These are phyloP conservation scores for Fusarium nodosum DNA, from an alignment of 2,329 filamentous ascomycete genomes.

Conservation along the genomic window DNA sequence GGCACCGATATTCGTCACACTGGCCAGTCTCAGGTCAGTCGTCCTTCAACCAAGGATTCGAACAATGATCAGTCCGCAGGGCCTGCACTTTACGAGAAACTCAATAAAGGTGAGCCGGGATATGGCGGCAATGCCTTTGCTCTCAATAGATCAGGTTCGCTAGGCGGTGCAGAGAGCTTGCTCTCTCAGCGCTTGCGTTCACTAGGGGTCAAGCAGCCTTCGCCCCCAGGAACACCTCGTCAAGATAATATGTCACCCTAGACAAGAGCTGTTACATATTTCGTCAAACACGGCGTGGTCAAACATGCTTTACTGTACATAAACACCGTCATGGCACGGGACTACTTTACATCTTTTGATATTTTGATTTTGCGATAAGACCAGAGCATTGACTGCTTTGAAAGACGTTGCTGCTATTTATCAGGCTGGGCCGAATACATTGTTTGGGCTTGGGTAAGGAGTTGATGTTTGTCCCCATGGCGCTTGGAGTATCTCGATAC, in stretches of 20 bases:
- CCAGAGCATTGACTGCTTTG: slow-evolving; percentile 9
- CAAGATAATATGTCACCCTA: slow-evolving; percentile 15
- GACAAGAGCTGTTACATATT: slow-evolving; percentile 6
- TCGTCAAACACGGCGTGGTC: slow-evolving; percentile 1
- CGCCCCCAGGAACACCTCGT: slow-evolving; percentile 10
- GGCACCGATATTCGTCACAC: slow-evolving; percentile 46
- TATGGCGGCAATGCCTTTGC: slow-evolving; percentile 70
- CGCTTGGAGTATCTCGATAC: slow-evolving; percentile 40
- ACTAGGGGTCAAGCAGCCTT: slow-evolving; percentile 63
- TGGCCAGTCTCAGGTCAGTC: slow-evolving; percentile 50
- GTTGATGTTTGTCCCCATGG: slow-evolving; percentile 8
- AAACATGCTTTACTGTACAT: slow-evolving; percentile 24
- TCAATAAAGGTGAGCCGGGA: slow-evolving; percentile 73
- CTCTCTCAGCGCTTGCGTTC: slow-evolving; percentile 77
- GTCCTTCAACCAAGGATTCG: slow-evolving; percentile 56
- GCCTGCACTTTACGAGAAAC: slow-evolving; percentile 71
- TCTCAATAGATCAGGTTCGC: slow-evolving; percentile 54
- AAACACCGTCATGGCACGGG: not conserved
- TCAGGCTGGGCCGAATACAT: not conserved
- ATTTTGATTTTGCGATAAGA: slow-evolving; percentile 15
- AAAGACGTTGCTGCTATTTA: slow-evolving; percentile 19
- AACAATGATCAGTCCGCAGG: slow-evolving; percentile 50
- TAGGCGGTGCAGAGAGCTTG: slow-evolving; percentile 70
- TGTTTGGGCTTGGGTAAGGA: slow-evolving; percentile 3
- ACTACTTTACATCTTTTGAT: not conserved